Evolutionary conservation across 768 basidiomycete genomes (phyloP).

Genomic region (Kwoniella shandongensis): DNA sequence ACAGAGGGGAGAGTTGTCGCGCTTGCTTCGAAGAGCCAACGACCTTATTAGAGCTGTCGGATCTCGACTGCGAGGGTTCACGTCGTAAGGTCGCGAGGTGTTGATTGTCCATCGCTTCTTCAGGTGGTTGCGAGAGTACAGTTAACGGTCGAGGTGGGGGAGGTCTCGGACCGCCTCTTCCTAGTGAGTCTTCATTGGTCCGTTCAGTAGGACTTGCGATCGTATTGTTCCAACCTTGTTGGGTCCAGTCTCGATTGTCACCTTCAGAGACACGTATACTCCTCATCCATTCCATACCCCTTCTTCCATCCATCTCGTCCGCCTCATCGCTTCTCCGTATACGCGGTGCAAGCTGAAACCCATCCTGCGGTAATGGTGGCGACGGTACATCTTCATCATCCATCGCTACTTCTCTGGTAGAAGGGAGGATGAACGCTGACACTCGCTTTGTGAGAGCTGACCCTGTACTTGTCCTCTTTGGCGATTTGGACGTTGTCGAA

Average conservation of each 20-base stretch:
- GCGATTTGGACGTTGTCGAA: not conserved
- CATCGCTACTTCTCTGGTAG: not conserved
- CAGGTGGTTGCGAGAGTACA: too few relatives aligned
- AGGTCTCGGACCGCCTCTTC: too few relatives aligned
- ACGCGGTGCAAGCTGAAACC: not conserved
- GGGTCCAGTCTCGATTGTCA: constrained; percentile 4
- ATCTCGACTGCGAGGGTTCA: not conserved
- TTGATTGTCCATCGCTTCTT: not conserved
- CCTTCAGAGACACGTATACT: not conserved
- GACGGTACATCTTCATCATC: not conserved
- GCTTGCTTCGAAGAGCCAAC: not conserved
- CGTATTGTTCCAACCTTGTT: too few relatives aligned
- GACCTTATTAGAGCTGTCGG: not conserved
- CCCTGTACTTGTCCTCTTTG: not conserved
- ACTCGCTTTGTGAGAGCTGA: not conserved
- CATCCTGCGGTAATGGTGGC: not conserved
- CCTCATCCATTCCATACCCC: constrained; percentile 23
- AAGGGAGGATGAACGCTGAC: constrained; percentile 4
- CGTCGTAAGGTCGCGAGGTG: not conserved
- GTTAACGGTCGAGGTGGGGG: too few relatives aligned
- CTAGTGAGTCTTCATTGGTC: too few relatives aligned
- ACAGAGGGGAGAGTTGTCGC: not conserved
- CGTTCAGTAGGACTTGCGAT: too few relatives aligned
- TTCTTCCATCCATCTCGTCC: constrained; percentile 11
- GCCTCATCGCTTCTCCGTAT: not conserved